These are phyloP conservation scores for Talaromyces proteolyticus DNA, from an alignment of 495 filamentous ascomycete species.

Conservation along the genomic window DNA sequence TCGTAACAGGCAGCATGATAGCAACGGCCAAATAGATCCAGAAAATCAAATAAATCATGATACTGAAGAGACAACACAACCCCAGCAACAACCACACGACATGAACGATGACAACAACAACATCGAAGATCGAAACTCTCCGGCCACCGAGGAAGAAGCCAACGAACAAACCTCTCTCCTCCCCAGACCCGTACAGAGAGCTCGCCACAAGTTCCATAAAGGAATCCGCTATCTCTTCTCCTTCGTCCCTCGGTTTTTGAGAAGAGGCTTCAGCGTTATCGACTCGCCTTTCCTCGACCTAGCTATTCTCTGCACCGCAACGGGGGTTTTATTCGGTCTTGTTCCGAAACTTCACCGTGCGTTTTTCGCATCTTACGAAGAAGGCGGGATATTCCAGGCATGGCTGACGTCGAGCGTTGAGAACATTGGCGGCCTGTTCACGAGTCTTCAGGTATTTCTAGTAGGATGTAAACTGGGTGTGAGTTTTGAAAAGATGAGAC, in stretches of 20 bases:
- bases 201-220: constrained; percentile 14
- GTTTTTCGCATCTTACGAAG: constrained; percentile 56
- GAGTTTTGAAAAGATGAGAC: constrained; percentile 45
- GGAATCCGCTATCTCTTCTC: constrained; percentile 4
- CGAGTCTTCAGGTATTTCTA: constrained; percentile 64
- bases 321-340: constrained; percentile 59
- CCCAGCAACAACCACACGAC: background rate
- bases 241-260: constrained; percentile 10
- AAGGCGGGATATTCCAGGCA: constrained; percentile 66
- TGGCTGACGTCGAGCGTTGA: constrained; percentile 64
- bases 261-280: constrained; percentile 11
- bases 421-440: constrained; percentile 66
- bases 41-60: background rate
- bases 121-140: constrained; percentile 4
- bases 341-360: constrained; percentile 54
- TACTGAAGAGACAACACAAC: background rate
- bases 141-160: constrained; percentile 16
- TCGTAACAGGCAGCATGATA: background rate
- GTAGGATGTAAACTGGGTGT: constrained; percentile 64
- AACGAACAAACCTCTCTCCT: constrained; percentile 47
- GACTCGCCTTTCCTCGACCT: constrained; percentile 51
- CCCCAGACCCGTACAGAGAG: constrained; percentile 20
- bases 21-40: background rate
- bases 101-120: background rate
- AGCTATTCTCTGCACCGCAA: constrained; percentile 56